Evolutionary conservation across 108 stramenopile genomes (phyloP).

Genomic region (Skeletonema costatum): DNA sequence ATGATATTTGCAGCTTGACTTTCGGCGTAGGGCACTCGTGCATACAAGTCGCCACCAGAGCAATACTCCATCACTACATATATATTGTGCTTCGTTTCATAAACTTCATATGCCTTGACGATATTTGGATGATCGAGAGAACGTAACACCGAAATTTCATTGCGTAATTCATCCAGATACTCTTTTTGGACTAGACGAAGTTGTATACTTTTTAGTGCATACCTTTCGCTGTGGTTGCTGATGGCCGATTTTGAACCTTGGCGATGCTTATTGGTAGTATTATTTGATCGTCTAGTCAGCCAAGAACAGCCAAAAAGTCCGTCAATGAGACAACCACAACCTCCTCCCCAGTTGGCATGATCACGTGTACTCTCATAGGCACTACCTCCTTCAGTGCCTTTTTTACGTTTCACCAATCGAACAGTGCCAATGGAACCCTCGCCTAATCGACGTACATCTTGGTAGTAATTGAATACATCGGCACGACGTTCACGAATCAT

Average conservation of each 20-base stretch:
- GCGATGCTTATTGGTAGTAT: background rate
- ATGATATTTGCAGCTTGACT: slow-evolving; percentile 57
- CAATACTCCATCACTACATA: slow-evolving; percentile 83
- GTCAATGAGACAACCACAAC: background rate
- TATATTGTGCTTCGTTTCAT: slow-evolving; percentile 64
- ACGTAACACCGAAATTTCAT: slow-evolving; percentile 88
- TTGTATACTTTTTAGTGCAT: slow-evolving; percentile 73
- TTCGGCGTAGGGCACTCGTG: slow-evolving; percentile 86
- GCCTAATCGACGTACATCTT: slow-evolving; percentile 61
- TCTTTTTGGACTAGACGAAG: slow-evolving; percentile 57
- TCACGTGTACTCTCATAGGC: slow-evolving; percentile 27
- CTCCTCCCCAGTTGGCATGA: slow-evolving; percentile 3
- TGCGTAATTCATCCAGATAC: slow-evolving; percentile 81
- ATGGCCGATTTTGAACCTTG: background rate
- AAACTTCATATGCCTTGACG: slow-evolving; percentile 89
- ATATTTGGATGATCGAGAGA: slow-evolving; percentile 94
- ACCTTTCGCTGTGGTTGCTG: slow-evolving; percentile 39
- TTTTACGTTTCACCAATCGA: slow-evolving; percentile 54
- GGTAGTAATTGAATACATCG: slow-evolving; percentile 25
- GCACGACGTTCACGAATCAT: slow-evolving; percentile 10
- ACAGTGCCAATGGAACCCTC: slow-evolving; percentile 80
- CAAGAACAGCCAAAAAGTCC: slow-evolving; percentile 32
- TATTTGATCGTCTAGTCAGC: background rate
- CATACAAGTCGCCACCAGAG: slow-evolving; percentile 86
- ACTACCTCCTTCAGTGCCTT: slow-evolving; percentile 56